These are phyloP conservation scores for Tolypocladium guangdongense DNA, from an alignment of 2,329 filamentous ascomycete species.

Conservation along the genomic window DNA sequence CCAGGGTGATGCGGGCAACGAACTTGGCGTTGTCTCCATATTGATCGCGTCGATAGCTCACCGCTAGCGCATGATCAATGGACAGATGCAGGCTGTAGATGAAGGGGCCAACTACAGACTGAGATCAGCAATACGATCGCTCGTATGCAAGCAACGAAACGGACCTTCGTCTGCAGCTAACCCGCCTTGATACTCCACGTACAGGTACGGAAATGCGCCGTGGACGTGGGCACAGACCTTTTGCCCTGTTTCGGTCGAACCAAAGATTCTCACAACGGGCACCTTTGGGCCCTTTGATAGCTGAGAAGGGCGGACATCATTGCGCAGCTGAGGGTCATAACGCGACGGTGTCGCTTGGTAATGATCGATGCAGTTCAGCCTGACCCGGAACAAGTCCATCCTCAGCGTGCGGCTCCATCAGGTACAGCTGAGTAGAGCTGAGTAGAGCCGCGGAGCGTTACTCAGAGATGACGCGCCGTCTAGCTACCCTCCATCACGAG, in stretches of 20 bases:
- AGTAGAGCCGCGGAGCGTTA: not conserved
- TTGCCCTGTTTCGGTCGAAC: conserved; percentile 86
- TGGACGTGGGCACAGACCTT: conserved; percentile 95
- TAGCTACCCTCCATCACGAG: conserved; percentile 10
- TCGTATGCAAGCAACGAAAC: conserved; percentile 10
- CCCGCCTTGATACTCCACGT: conserved; percentile 69
- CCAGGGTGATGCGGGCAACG: conserved; percentile 81
- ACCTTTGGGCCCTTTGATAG: conserved; percentile 58
- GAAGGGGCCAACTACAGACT: conserved; percentile 54
- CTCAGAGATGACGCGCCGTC: too few species aligned
- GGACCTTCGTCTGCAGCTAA: conserved; percentile 57
- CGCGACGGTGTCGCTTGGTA: conserved; percentile 73
- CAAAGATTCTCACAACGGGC: conserved; percentile 83
- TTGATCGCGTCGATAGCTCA: conserved; percentile 71
- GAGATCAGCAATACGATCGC: conserved; percentile 4
- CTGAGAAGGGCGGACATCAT: conserved; percentile 47
- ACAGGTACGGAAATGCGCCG: conserved; percentile 93
- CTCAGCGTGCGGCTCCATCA: conserved; percentile 9
- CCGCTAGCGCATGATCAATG: conserved; percentile 80
- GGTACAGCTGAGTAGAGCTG: not conserved
- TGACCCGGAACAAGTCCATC: conserved; percentile 69
- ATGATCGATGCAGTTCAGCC: conserved; percentile 91
- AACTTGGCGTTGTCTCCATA: conserved; percentile 57
- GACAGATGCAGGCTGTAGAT: conserved; percentile 71
- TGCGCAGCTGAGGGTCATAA: conserved; percentile 70